phyloP scores from a whole-genome alignment of 176 grass and related monocot species.

The Bothriochloa decipiens region DNA sequence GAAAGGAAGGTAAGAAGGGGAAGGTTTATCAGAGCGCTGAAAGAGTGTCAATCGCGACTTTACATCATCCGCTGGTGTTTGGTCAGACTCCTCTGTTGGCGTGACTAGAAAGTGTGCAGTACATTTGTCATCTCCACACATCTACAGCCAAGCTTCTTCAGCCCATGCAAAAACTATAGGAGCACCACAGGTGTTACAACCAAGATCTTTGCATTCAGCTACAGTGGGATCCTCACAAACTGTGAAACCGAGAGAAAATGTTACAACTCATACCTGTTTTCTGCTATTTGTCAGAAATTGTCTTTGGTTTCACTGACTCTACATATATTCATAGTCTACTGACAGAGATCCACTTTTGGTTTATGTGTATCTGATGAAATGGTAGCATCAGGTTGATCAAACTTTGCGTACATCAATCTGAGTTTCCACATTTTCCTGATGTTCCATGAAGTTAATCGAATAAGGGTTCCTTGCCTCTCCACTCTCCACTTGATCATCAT shows the following conservation, averaged over 20 bases:
- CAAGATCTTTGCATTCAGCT: slow-evolving; percentile 30
- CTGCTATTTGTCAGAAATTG: neutral
- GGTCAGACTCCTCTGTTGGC: slow-evolving; percentile 61
- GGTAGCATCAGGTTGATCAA: neutral
- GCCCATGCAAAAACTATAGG: slow-evolving; percentile 4
- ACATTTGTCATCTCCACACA: neutral
- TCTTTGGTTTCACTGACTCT: neutral
- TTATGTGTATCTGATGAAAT: slow-evolving; percentile 17
- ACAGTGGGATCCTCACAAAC: slow-evolving; percentile 18
- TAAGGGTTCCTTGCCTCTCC: neutral
- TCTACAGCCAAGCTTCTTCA: slow-evolving; percentile 3
- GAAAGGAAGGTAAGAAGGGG: slow-evolving; percentile 37
- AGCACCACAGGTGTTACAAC: slow-evolving; percentile 1
- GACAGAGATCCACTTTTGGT: neutral
- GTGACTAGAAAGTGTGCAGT: slow-evolving; percentile 42
- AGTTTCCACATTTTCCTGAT: slow-evolving; percentile 12
- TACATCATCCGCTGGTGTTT: slow-evolving; percentile 54
- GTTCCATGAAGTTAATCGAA: neutral
- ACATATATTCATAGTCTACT: slow-evolving; percentile 10
- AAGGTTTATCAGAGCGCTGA: slow-evolving; percentile 28
- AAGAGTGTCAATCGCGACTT: slow-evolving; percentile 48
- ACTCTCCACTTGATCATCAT: neutral
- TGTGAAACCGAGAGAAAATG: slow-evolving; percentile 29
- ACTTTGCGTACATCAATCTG: slow-evolving; percentile 17
- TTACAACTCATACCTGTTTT: slow-evolving; percentile 11